These are phyloP conservation scores for Ensete glaucum DNA, from an alignment of 176 grass and related monocot genomes.

Conservation along the genomic window DNA sequence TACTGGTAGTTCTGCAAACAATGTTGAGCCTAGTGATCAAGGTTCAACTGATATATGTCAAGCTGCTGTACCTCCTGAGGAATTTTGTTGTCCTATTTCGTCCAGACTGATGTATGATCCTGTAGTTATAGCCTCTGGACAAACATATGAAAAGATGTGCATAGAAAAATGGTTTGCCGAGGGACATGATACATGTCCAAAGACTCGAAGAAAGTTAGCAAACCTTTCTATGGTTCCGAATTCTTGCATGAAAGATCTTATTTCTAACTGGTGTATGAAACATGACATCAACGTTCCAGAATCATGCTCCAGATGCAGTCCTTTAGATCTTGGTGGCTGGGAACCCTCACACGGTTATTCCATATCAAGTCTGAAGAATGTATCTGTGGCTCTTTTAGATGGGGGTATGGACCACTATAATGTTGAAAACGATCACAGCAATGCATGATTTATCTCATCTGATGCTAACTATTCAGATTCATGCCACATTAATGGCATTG, in stretches of 20 bases:
- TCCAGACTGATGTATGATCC: slow-evolving; percentile 76
- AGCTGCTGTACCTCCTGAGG: slow-evolving; percentile 40
- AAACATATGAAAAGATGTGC: slow-evolving; percentile 77
- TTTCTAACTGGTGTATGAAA: slow-evolving; percentile 62
- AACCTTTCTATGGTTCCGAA: slow-evolving; percentile 74
- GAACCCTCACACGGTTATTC: slow-evolving; percentile 60
- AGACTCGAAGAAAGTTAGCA: slow-evolving; percentile 60
- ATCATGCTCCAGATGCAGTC: slow-evolving; percentile 29
- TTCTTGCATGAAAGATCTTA: slow-evolving; percentile 71
- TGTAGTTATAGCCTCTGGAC: slow-evolving; percentile 83
- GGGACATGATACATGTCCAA: slow-evolving; percentile 79
- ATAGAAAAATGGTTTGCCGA: slow-evolving; percentile 89
- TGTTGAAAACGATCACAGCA: slow-evolving; percentile 43
- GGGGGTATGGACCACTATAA: slow-evolving; percentile 43
- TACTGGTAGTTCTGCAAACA: slow-evolving; percentile 32
- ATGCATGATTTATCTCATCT: slow-evolving; percentile 48
- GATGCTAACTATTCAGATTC: slow-evolving; percentile 58
- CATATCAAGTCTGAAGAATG: slow-evolving; percentile 74
- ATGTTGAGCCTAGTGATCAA: slow-evolving; percentile 16
- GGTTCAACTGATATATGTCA: slow-evolving; percentile 26
- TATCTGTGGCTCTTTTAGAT: slow-evolving; percentile 71
- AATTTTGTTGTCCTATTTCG: slow-evolving; percentile 89
- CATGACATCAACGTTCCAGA: slow-evolving; percentile 29
- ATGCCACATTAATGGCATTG: slow-evolving; percentile 34
- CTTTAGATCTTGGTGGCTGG: slow-evolving; percentile 28